Conservation (phyloP, 371 early-diverging fungal species). For the Mucor irregularis region DNA sequence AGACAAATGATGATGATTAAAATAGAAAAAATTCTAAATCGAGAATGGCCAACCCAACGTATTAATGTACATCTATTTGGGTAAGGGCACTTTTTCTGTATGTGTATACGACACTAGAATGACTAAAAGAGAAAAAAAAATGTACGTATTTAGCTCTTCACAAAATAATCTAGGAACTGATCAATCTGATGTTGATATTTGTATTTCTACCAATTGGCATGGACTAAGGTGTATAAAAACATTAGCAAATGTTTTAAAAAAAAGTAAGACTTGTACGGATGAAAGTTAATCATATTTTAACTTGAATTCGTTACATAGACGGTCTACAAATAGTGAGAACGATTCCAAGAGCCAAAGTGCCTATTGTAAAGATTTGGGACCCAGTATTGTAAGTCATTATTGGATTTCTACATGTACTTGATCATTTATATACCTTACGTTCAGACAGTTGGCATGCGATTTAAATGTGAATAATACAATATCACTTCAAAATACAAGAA, state of each 20-base stretch:
- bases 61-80: conserved; percentile 67
- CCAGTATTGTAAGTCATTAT: conserved; percentile 52
- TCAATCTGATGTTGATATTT: conserved; percentile 64
- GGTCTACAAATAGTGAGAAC: conserved; percentile 57
- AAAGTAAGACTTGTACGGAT: conserved; percentile 21
- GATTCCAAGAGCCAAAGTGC: conserved; percentile 65
- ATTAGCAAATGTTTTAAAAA: conserved; percentile 39
- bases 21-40: conserved; percentile 51
- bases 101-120: not conserved
- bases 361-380: conserved; percentile 65
- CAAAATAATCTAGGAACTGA: conserved; percentile 56
- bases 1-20: conserved; percentile 55
- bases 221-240: conserved; percentile 48
- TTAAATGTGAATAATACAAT: conserved; percentile 82
- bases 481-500: conserved; percentile 75
- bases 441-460: conserved; percentile 73
- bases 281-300: not conserved
- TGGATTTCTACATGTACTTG: not conserved
- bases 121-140: not conserved
- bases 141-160: conserved; percentile 52
- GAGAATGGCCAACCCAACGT: conserved; percentile 58
- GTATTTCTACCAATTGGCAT: conserved; percentile 56
- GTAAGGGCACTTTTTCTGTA: conserved; percentile 14
- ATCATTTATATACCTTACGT: not conserved
- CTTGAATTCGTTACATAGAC: conserved; percentile 26